Percentiles rank a stretch among this genome's conserved stretches.
Conservation (phyloP, 805 yeast species). For the Candida ponderosae region DNA sequence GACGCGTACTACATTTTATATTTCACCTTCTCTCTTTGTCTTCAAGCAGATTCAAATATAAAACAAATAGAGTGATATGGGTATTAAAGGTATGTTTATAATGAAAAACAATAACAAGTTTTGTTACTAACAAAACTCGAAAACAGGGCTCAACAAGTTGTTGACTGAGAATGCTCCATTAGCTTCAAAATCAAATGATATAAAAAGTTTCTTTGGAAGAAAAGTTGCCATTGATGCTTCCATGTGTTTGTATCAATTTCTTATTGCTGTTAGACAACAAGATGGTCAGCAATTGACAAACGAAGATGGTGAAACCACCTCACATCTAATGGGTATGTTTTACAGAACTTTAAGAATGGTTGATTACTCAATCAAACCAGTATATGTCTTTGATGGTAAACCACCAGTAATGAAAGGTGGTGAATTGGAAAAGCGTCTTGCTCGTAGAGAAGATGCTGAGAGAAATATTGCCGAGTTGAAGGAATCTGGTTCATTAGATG, state of each 20-base stretch:
- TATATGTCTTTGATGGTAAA: conserved; percentile 95
- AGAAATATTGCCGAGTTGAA: conserved; percentile 66
- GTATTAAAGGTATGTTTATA: conserved; percentile 38
- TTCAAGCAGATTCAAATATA: too few species aligned
- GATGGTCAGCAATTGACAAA: conserved; percentile 92
- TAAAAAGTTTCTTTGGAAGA: conserved; percentile 83
- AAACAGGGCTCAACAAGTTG: conserved; percentile 73
- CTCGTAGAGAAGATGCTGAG: conserved; percentile 75
- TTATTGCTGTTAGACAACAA: conserved; percentile 92
- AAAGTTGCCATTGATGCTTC: conserved; percentile 97
- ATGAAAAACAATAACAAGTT: neutral
- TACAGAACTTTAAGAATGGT: conserved; percentile 87
- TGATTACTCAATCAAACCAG: conserved; percentile 91
- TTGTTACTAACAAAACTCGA: neutral
- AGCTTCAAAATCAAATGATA: conserved; percentile 70
- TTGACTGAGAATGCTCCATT: conserved; percentile 85
- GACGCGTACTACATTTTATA: too few species aligned
- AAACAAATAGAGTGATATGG: conserved; percentile 29
- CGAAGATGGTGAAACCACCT: conserved; percentile 86
- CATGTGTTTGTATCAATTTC: conserved; percentile 92
- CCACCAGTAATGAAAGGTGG: conserved; percentile 94
- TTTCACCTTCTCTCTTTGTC: too few species aligned
- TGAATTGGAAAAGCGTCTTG: conserved; percentile 80
- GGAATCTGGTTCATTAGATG: conserved; percentile 76
- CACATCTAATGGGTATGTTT: conserved; percentile 95